Percentiles rank a stretch among this genome's conserved stretches.
phyloP scores from a whole-genome alignment of 1,284 basidiomycete genomes.

The Pascua guehoae region DNA sequence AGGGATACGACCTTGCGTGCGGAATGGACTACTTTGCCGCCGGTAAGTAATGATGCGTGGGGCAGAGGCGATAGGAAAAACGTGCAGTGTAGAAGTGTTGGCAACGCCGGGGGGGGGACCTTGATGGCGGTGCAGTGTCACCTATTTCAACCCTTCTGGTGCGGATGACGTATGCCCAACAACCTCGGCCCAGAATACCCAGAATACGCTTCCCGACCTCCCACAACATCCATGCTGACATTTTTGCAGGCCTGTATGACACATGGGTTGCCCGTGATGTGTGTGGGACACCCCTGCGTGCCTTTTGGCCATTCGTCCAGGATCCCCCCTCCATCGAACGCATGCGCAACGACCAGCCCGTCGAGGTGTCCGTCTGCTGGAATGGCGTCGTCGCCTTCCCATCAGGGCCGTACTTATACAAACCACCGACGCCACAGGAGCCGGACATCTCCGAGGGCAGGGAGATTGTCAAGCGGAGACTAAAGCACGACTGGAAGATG shows the following conservation, averaged over 20 bases:
- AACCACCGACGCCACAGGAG: conserved; percentile 36
- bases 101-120: too few species aligned
- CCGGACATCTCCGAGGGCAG: neutral
- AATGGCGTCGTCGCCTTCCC: conserved; percentile 52
- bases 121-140: too few species aligned
- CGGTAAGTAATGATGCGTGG: conserved; percentile 31
- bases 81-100: too few species aligned
- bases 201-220: too few species aligned
- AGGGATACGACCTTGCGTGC: conserved; percentile 58
- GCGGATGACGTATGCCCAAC: too few species aligned
- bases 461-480: too few species aligned
- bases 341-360: conserved; percentile 50
- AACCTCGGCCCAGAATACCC: too few species aligned
- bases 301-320: conserved; percentile 58
- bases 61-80: too few species aligned
- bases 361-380: conserved; percentile 58
- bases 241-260: conserved; percentile 47
- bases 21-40: conserved; percentile 55
- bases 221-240: too few species aligned
- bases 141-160: too few species aligned
- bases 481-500: conserved; percentile 39
- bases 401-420: conserved; percentile 53
- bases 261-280: conserved; percentile 54
- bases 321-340: conserved; percentile 45
- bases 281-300: conserved; percentile 50